phyloP scores from a whole-genome alignment of 768 basidiomycete species.

The Tylopilus sp. region DNA sequence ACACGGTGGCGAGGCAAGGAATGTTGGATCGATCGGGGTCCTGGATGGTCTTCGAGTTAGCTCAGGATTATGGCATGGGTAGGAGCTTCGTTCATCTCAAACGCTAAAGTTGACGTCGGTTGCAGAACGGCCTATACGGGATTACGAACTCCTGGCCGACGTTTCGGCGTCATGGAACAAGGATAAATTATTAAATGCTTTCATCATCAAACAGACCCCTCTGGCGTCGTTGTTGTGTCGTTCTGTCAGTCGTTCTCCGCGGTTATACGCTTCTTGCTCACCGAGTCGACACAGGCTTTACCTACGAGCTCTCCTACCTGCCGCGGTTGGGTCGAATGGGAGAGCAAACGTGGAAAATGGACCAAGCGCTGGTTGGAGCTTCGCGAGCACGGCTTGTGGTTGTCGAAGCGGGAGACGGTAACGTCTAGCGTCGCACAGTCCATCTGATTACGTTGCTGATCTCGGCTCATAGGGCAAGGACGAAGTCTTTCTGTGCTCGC shows the following conservation, averaged over 20 bases:
- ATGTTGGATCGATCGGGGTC: constrained; percentile 60
- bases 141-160: constrained; percentile 79
- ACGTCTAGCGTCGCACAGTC: constrained; percentile 20
- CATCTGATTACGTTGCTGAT: constrained; percentile 4
- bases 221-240: constrained; percentile 58
- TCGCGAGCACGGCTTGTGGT: constrained; percentile 79
- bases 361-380: constrained; percentile 87
- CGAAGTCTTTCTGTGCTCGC: constrained; percentile 72
- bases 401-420: constrained; percentile 89
- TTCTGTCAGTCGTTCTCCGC: constrained; percentile 42
- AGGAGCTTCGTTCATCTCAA: constrained; percentile 22
- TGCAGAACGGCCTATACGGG: constrained; percentile 84
- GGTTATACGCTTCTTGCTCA: constrained; percentile 41
- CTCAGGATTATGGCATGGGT: constrained; percentile 94
- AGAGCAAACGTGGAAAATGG: constrained; percentile 93
- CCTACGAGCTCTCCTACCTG: constrained; percentile 43
- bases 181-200: constrained; percentile 73
- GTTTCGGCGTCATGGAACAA: constrained; percentile 87
- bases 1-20: constrained; percentile 61
- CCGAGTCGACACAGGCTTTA: constrained; percentile 41
- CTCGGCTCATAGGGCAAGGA: constrained; percentile 68
- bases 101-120: constrained; percentile 12
- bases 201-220: constrained; percentile 74
- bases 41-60: constrained; percentile 91
- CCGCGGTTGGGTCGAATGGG: constrained; percentile 79